Base-by-base conservation (phyloP, 345 rosid genomes). In the Pugionium dolabratum region DNA sequence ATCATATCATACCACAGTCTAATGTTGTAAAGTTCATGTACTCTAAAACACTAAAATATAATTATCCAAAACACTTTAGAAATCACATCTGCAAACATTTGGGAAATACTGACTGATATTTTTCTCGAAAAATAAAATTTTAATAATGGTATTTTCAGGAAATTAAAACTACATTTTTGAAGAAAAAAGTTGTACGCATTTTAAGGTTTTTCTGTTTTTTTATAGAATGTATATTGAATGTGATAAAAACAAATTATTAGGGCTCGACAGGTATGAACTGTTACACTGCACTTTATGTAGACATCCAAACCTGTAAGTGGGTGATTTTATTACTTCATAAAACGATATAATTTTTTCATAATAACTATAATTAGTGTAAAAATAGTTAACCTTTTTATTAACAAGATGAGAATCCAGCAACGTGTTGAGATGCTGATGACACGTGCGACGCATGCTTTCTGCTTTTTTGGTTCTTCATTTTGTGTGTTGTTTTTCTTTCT, bases 381-480 rank as follows among this genome's bases (percentile, higher is more conserved):
- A 56, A 32, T 62, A 34, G 49, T 62, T 62, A 55, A 8, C 18
- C 18, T 18, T n/a, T n/a, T 18, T 18, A 18, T 18, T 18, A 18
- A 18, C 18, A 18, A 18, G 18, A 18, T 18, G 18, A 48, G 75
- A 62, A 64, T 58, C 61, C 54, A 58, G 35, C 55, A 51, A 59
- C 66, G 61, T 72, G 76, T 72, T 43, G 5, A 44, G 61, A 65
- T 50, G 62, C 52, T 58, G 37, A 59, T 44, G 67, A 72, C 76
- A 66, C 67, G 62, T 72, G 71, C 62, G 41, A 40, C 11, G 71
- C 76, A 72, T 72, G 76, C 72, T 72, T 46, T 58, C 33, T 34
- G 59, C 54, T 60, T 43, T 64, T 50, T 46, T 72, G 53, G 52
- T 72, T 71, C 47, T 64, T 53, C 65, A 45, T 46, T 35, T 34